These are phyloP conservation scores for Calonectria montana DNA, from an alignment of 2,329 filamentous ascomycete species.

Conservation along the genomic window DNA sequence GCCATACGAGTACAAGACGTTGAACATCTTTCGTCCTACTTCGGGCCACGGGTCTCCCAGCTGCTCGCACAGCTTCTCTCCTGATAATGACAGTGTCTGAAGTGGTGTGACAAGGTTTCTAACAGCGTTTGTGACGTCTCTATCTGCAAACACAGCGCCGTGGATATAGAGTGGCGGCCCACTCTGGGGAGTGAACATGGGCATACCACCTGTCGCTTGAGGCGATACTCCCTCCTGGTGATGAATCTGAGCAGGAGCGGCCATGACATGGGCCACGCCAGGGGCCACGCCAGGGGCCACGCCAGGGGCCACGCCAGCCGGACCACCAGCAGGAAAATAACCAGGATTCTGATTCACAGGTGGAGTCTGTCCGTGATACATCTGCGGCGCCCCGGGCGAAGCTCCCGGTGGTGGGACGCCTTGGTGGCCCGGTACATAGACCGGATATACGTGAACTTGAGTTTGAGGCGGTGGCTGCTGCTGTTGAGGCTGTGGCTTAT, in stretches of 20 bases:
- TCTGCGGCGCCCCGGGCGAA: not conserved
- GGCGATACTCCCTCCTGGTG: not conserved
- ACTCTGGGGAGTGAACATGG: not conserved
- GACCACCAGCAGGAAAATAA: not conserved
- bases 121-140: conserved; percentile 15
- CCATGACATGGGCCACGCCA: not conserved
- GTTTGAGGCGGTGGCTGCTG: conserved; percentile 10
- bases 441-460: conserved; percentile 22
- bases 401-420: not conserved
- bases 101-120: conserved; percentile 9
- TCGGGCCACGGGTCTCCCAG: conserved; percentile 26
- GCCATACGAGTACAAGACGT: conserved; percentile 22
- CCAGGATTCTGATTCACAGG: not conserved
- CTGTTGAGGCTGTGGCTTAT: conserved; percentile 14
- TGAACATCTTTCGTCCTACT: conserved; percentile 22
- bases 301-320: not conserved
- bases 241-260: not conserved
- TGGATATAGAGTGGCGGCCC: conserved; percentile 19
- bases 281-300: not conserved
- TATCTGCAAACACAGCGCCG: conserved; percentile 26
- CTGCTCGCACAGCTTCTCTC: conserved; percentile 9
- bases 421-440: conserved; percentile 22
- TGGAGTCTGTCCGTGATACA: conserved; percentile 21
- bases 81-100: conserved; percentile 9
- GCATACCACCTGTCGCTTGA: not conserved